phyloP scores from a whole-genome alignment of 306 rosid genomes.

The Argentina anserina region DNA sequence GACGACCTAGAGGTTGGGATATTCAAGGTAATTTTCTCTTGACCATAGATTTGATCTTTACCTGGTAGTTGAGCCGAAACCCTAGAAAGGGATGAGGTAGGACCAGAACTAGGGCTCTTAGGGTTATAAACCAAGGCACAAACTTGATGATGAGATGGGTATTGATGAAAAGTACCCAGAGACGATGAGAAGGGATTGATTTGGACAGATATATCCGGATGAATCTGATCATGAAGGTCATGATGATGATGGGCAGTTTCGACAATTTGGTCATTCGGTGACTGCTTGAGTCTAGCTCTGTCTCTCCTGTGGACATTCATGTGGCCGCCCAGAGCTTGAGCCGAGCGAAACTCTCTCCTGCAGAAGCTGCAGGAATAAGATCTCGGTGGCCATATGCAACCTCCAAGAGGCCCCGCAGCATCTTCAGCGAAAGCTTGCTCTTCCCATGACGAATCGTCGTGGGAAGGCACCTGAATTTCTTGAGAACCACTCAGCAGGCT shows the following conservation, averaged over 20 bases:
- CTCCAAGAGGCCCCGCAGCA: conserved; percentile 68
- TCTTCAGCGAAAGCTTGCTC: conserved; percentile 93
- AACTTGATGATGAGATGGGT: conserved; percentile 39
- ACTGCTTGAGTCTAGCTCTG: conserved; percentile 76
- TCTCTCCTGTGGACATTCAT: conserved; percentile 97
- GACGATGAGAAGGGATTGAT: conserved; percentile 30
- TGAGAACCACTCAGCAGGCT: conserved; percentile 18
- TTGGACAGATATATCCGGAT: neutral
- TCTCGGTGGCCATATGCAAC: conserved; percentile 93
- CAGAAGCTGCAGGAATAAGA: conserved; percentile 91
- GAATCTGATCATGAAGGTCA: neutral
- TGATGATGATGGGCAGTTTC: conserved; percentile 13
- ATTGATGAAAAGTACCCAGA: conserved; percentile 23
- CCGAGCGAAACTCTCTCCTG: conserved; percentile 84
- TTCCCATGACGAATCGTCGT: conserved; percentile 71
- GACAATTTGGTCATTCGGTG: conserved; percentile 31
- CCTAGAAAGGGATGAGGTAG: conserved; percentile 40
- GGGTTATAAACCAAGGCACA: conserved; percentile 47
- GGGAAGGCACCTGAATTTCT: conserved; percentile 23
- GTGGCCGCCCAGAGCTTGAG: conserved; percentile 94
- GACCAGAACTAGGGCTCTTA: conserved; percentile 44
- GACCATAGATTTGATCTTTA: conserved; percentile 11
- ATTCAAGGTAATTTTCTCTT: conserved; percentile 21
- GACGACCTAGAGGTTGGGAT: conserved; percentile 27
- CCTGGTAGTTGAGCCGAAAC: conserved; percentile 30